Base-by-base conservation (phyloP, 164 flowering plant genomes). In the Nymphaea thermarum region DNA sequence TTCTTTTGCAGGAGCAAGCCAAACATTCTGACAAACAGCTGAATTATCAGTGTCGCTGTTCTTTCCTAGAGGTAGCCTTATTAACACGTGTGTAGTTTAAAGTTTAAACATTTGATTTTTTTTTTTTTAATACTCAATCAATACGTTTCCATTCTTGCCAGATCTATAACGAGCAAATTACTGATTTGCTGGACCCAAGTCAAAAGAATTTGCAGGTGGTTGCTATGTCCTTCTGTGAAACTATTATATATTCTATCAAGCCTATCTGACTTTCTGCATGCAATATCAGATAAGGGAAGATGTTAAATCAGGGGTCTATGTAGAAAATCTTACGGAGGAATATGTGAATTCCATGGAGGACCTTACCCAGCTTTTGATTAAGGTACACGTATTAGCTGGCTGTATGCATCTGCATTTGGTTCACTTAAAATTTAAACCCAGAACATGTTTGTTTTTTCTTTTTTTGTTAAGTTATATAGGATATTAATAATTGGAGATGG, bases 131-230 rank as follows among this genome's bases (percentile, higher is more conserved):
- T 44, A 45, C 25, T 62, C 71, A 63, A 51, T 36, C 66, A 12
- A 62, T 59, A 0, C 8, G 17, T 16, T 61, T 73, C 61, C 66
- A 15, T 47, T 64, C 2, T 43, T 25, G 55, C 71, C 90, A 94
- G 98, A 95, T 95, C 16, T 95, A 95, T 74, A 95, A 95, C 83
- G 99, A 95, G 67, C 99, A 95, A 82, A 95, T 95, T 63, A 90
- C 99, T 25, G 98, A 95, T 78, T 74, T 95, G 72, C 72, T 95
- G 87, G 94, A 95, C 65, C 91, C 98, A 41, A 86, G 65, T 73
- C 95, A 85, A 66, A 80, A 71, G 70, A 87, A 84, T 72, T 96
- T 91, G 62, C 97, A 87, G 95, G 98, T 91, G 75, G 62, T 60
- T 65, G 41, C 10, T 51, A 44, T 53, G 67, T 10, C 57, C 42